Evolutionary conservation across 305 asterid species (phyloP), one percentile per base, ranked within the genome.

Genomic region (Coffea humblotiana): DNA sequence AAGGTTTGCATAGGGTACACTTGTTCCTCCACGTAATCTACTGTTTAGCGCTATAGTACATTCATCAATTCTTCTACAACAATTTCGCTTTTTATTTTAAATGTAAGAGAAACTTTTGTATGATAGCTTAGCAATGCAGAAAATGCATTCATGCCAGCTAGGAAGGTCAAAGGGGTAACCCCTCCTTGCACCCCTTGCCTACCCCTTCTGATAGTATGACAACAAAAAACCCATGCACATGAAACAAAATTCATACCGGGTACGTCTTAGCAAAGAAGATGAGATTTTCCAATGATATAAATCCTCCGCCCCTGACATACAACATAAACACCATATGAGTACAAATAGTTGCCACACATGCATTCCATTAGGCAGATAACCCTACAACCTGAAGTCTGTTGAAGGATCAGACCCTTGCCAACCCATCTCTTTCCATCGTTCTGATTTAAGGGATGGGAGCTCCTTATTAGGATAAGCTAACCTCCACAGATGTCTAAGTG

Each of bases 391-490:
- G 94, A 95, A 95, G 88, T 95, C 99, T 77, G 97, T 93, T 71
- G 98, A 92, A 81, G 99, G 99, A 83, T 95, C 99, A 74, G 93
- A 80, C 83, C 98, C 99, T 80, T 95, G 99, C 99, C 99, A 95
- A 13, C 99, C 99, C 99, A 95, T 95, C 40, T 95, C 99, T 89
- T 95, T 95, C 99, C 99, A 95, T 68, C 82, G 93, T 87, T 88
- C 98, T 45, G 99, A 95, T 79, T 93, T 93, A 79, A 93, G 96
- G 83, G 97, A 73, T 63, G 97, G 98, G 73, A 93, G 97, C 13
- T 78, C 88, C 71, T 93, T 86, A 77, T 91, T 93, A 47, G 97
- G 97, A 88, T 93, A 95, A 76, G 98, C 89, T 88, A 93, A 78
- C 87, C 92, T 89, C 99, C 99, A 95, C 74, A 95, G 88, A 74